Conservation (phyloP, 257 asterid species). For the Catharanthus roseus region DNA sequence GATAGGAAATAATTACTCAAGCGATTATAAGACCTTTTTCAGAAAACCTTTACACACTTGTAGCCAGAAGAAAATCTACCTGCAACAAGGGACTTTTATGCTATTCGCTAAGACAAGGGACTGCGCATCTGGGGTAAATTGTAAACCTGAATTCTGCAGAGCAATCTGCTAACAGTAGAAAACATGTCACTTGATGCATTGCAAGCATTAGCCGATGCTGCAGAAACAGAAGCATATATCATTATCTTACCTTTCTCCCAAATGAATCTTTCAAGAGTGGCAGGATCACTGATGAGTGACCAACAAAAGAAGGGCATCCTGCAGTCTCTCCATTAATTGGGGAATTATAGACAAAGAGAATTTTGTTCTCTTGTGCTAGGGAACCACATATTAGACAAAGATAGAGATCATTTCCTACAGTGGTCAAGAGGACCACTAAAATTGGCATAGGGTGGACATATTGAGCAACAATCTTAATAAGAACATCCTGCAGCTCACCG, state of each 20-base stretch:
- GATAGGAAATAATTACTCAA: slow-evolving; percentile 21
- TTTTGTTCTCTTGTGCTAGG: slow-evolving; percentile 36
- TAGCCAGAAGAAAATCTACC: slow-evolving; percentile 37
- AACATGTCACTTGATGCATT: slow-evolving; percentile 15
- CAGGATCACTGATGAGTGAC: slow-evolving; percentile 49
- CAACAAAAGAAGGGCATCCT: slow-evolving; percentile 72
- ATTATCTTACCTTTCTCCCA: slow-evolving; percentile 65
- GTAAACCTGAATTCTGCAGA: slow-evolving; percentile 48
- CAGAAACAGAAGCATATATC: slow-evolving; percentile 11
- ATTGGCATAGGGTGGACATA: slow-evolving; percentile 71
- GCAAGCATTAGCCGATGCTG: slow-evolving; percentile 15
- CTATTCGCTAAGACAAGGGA: slow-evolving; percentile 62
- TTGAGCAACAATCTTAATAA: slow-evolving; percentile 50
- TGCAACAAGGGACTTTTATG: slow-evolving; percentile 66
- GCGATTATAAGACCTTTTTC: slow-evolving; percentile 10
- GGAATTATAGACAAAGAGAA: slow-evolving; percentile 61
- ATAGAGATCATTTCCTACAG: slow-evolving; percentile 46
- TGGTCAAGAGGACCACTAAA: slow-evolving; percentile 57
- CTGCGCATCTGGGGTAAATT: slow-evolving; percentile 68
- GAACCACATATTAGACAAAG: slow-evolving; percentile 64
- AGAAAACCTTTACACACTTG: slow-evolving; percentile 11
- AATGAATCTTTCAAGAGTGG: slow-evolving; percentile 34
- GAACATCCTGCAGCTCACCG: slow-evolving; percentile 33
- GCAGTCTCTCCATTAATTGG: slow-evolving; percentile 39
- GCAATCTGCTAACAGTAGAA: slow-evolving; percentile 44